A percentile compares a stretch with the other conserved stretches of the same genome.
Conservation (phyloP, 75 land plant genomes). For the Picea sitchensis region DNA sequence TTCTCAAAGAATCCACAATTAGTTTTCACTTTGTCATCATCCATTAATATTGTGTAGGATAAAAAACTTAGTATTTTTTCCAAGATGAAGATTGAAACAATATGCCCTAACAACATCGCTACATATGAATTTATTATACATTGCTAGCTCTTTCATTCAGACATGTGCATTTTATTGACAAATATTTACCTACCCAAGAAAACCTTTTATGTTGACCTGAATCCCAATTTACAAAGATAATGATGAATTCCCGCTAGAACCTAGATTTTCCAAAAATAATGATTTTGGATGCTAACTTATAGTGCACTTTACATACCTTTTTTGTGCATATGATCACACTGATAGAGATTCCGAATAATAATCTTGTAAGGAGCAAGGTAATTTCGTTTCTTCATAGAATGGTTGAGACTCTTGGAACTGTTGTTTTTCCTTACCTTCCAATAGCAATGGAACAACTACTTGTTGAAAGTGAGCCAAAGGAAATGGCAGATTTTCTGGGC, state of each 20-base stretch:
- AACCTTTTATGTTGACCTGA: not conserved
- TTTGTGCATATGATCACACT: constrained; percentile 46
- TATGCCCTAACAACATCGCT: not conserved
- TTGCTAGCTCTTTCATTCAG: not conserved
- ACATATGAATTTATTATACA: not conserved
- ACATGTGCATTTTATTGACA: not conserved
- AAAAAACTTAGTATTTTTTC: not conserved
- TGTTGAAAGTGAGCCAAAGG: constrained; percentile 49
- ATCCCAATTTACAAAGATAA: not conserved
- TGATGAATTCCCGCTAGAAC: not conserved
- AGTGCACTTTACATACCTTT: constrained; percentile 39
- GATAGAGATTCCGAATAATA: no score
- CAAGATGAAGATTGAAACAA: no score
- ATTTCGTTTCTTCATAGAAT: constrained; percentile 91
- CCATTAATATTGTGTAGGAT: not conserved
- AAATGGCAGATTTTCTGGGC: no score
- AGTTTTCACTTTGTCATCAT: not conserved
- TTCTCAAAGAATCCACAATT: no score
- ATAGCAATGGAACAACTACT: constrained; percentile 78
- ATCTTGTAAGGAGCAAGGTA: constrained; percentile 33
- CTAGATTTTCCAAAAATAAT: not conserved
- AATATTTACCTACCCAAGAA: not conserved
- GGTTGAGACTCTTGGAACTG: constrained; percentile 89
- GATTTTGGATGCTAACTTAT: no score
- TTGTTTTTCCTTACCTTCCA: constrained; percentile 84